phyloP scores from a whole-genome alignment of 805 yeast species.

The Yarrowia deformans region DNA sequence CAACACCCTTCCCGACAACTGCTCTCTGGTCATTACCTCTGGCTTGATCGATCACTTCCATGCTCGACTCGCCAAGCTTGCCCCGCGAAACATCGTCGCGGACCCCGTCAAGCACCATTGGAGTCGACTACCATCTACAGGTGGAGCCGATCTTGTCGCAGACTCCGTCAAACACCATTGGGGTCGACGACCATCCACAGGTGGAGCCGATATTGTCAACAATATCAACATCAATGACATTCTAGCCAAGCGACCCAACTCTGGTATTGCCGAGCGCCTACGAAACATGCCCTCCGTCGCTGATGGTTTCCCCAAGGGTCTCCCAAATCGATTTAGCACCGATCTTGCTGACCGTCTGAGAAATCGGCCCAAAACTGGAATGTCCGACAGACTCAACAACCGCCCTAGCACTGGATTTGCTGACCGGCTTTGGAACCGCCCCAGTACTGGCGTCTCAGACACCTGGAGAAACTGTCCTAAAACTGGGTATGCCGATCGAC shows the following conservation, averaged over 20 bases:
- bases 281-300: not conserved
- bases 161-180: slow-evolving; percentile 15
- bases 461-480: slow-evolving; percentile 2
- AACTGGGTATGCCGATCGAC: slow-evolving; percentile 8
- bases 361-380: slow-evolving; percentile 16
- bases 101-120: slow-evolving; percentile 13
- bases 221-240: slow-evolving; percentile 2
- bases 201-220: not conserved
- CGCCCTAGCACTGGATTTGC: slow-evolving; percentile 8
- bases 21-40: not conserved
- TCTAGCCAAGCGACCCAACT: slow-evolving; percentile 17
- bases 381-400: slow-evolving; percentile 47
- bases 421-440: not conserved
- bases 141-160: not conserved
- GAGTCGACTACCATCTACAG: not conserved
- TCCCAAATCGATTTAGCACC: not conserved
- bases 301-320: slow-evolving; percentile 48
- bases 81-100: not conserved
- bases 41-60: not conserved
- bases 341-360: slow-evolving; percentile 3
- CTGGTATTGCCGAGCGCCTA: slow-evolving; percentile 52
- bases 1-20: slow-evolving; percentile 49
- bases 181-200: not conserved
- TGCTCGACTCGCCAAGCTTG: not conserved
- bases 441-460: slow-evolving; percentile 7